phyloP scores from a whole-genome alignment of 148 eudicot genomes.

The Heliamphora exappendiculata region DNA sequence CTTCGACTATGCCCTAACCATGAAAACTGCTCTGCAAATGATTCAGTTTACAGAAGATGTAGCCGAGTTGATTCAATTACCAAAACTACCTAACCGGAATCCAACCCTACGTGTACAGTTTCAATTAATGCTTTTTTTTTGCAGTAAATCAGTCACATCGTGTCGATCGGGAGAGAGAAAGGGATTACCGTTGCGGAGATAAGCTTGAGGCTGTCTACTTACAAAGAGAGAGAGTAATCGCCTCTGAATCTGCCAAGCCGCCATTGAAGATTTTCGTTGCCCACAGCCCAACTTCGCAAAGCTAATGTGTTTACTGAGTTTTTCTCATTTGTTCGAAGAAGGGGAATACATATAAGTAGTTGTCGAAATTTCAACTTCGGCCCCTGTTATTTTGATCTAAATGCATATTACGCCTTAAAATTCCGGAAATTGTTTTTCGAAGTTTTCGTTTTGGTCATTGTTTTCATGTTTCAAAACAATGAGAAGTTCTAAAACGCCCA shows the following conservation, averaged over 20 bases:
- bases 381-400: too few relatives aligned
- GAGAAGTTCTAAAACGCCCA: too few relatives aligned
- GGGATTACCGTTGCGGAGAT: not conserved
- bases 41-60: not conserved
- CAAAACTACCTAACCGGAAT: not conserved
- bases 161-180: not conserved
- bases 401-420: too few relatives aligned
- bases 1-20: too few relatives aligned
- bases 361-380: too few relatives aligned
- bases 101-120: not conserved
- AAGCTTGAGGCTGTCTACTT: not conserved
- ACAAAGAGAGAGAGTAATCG: not conserved
- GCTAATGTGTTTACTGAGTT: not conserved
- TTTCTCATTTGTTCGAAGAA: too few relatives aligned
- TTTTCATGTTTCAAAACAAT: too few relatives aligned
- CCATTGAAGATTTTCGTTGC: not conserved
- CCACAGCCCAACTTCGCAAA: constrained; percentile 3
- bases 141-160: not conserved
- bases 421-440: too few relatives aligned
- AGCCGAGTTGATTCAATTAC: not conserved
- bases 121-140: not conserved
- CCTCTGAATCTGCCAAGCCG: constrained; percentile 5
- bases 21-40: not conserved
- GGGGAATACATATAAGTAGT: too few relatives aligned
- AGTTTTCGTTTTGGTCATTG: too few relatives aligned